Percentiles rank a stretch among this genome's conserved stretches.
Evolutionary conservation across 768 basidiomycete species (phyloP).

Genomic region (Pleurotus eryngii): DNA sequence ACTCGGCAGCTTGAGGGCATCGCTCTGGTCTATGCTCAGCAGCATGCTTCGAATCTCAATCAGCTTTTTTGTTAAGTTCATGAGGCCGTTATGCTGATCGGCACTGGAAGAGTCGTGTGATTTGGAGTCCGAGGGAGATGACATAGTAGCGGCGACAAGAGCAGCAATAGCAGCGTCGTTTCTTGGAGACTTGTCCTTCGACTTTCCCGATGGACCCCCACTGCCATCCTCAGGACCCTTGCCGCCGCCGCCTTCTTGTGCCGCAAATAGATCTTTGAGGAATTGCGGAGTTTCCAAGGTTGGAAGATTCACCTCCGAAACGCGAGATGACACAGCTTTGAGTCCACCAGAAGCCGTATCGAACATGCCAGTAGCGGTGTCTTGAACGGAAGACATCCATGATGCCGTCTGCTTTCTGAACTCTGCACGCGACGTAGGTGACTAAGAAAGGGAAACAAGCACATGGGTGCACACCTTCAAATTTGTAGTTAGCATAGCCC

Average conservation of each 20-base stretch:
- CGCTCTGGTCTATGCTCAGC: constrained; percentile 94
- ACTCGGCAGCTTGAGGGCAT: constrained; percentile 90
- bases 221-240: constrained; percentile 26
- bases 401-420: constrained; percentile 64
- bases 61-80: constrained; percentile 91
- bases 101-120: constrained; percentile 28
- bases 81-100: constrained; percentile 76
- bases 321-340: constrained; percentile 53
- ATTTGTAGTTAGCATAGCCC: constrained; percentile 95
- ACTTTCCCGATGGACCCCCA: constrained; percentile 21
- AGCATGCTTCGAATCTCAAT: constrained; percentile 95
- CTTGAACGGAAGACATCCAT: constrained; percentile 65
- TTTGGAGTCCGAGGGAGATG: constrained; percentile 67
- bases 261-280: constrained; percentile 58
- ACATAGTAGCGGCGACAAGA: constrained; percentile 73
- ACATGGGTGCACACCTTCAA: constrained; percentile 68
- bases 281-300: constrained; percentile 59
- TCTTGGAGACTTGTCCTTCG: constrained; percentile 47
- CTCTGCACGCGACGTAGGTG: constrained; percentile 42
- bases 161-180: constrained; percentile 68
- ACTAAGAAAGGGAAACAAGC: neutral
- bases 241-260: constrained; percentile 28
- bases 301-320: constrained; percentile 60
- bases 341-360: constrained; percentile 71
- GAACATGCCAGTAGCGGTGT: constrained; percentile 66